Evolutionary conservation across 2,329 filamentous ascomycete species (phyloP), one percentile per base, ranked within the genome.

Genomic region (Pseudogymnoascus pannorum): DNA sequence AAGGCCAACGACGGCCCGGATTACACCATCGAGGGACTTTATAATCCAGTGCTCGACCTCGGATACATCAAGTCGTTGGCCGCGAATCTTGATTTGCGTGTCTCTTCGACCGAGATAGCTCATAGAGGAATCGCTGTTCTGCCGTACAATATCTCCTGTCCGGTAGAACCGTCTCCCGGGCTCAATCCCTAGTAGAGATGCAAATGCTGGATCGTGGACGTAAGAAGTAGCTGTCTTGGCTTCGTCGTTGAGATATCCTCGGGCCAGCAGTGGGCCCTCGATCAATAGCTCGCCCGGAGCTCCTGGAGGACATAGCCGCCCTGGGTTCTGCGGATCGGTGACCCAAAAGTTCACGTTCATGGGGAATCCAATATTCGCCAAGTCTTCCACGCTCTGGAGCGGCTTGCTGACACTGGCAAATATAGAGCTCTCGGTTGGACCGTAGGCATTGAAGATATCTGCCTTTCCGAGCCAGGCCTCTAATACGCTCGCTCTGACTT

Each of bases 351-450:
- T 33, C 7, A 14, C 36, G n/a, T 24, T 36, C 16, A 62, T 38
- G 14, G 16, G 35, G 14, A 18, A 11, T 33, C 35, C 12, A 57
- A 12, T 40, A 31, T 33, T 20, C 14, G 14, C 18, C 4, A 20
- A 9, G n/a, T 14, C 14, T n/a, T 42, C 11, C 14, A 20, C 14
- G 14, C 14, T n/a, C 14, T n/a, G 20, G 54, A 58, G 18, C 57
- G 40, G 18, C 35, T 35, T 11, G 29, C 26, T 33, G 48, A 54
- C 57, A 5, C 42, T 63, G 48, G 11, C 38, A 22, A 38, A 51
- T 14, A 66, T 60, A 5, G 64, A 84, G 5, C 89, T 89, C 75
- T 96, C 91, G 0, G 91, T 95, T 2, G 92, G 92, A 1, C 91
- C 91, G 70, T 96, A 96, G 1, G 68, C 71, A 67, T 77, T 77